Evolutionary conservation across 2,329 filamentous ascomycete species (phyloP).

Genomic region (Gremmenia infestans): DNA sequence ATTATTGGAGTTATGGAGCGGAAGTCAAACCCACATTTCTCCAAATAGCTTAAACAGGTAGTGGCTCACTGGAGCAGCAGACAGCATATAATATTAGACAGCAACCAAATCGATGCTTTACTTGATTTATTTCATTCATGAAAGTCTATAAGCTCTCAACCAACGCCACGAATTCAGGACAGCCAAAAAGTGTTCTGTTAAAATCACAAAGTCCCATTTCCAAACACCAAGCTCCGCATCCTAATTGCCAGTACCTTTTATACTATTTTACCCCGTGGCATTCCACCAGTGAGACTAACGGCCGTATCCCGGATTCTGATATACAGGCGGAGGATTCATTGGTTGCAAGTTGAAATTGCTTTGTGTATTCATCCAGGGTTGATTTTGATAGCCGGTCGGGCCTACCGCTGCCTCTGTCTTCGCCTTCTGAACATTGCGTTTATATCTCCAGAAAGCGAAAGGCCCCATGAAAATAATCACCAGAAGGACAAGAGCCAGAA

Average conservation of each 20-base stretch:
- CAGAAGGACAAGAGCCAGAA: slow-evolving; percentile 43
- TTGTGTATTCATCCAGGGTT: slow-evolving; percentile 2
- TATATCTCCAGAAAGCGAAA: slow-evolving; percentile 6
- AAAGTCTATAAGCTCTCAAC: not conserved
- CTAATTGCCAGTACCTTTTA: not conserved
- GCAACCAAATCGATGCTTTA: no score
- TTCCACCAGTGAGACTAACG: not conserved
- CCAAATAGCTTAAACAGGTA: no score
- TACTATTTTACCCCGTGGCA: not conserved
- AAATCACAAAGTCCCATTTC: not conserved
- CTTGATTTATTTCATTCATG: no score
- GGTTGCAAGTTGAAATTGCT: slow-evolving; percentile 1
- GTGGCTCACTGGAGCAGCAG: no score
- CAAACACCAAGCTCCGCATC: not conserved
- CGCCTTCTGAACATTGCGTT: slow-evolving; percentile 4
- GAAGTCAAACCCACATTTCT: no score
- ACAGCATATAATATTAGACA: no score
- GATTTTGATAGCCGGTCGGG: slow-evolving; percentile 2
- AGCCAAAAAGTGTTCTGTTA: not conserved
- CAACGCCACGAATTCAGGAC: not conserved
- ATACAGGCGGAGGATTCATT: not conserved
- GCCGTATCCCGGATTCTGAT: not conserved
- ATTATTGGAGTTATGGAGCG: no score
- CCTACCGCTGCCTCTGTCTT: not conserved
- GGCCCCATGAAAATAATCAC: slow-evolving; percentile 35